Conservation (phyloP, 352 stramenopile genomes). For the Phytopythium boreale region DNA sequence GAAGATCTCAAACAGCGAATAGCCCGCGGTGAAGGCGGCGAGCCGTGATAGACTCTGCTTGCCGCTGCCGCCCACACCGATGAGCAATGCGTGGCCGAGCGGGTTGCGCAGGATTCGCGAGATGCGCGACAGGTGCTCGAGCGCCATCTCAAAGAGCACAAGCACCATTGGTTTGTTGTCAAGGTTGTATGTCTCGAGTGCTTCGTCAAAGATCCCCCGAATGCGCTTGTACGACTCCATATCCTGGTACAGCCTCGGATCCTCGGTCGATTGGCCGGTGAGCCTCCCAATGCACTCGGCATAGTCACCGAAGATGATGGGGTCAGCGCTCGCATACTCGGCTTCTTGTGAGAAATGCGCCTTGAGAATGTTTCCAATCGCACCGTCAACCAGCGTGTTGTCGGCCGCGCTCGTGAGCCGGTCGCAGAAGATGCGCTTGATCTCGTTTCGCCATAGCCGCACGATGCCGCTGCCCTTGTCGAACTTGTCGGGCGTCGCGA, state of each 20-base stretch:
- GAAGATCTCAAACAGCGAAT: conserved; percentile 94
- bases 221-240: conserved; percentile 91
- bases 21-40: conserved; percentile 91
- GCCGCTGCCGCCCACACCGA: conserved; percentile 92
- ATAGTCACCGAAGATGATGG: conserved; percentile 93
- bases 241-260: conserved; percentile 92
- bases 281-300: conserved; percentile 78
- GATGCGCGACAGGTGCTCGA: conserved; percentile 92
- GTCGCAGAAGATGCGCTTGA: conserved; percentile 92
- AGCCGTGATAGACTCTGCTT: conserved; percentile 94
- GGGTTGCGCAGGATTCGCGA: conserved; percentile 92
- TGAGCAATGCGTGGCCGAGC: conserved; percentile 90
- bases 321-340: conserved; percentile 71
- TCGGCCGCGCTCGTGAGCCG: conserved; percentile 88
- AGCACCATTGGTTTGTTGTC: conserved; percentile 95
- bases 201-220: conserved; percentile 90
- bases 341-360: conserved; percentile 63
- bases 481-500: conserved; percentile 91
- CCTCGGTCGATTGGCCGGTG: conserved; percentile 58
- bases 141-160: conserved; percentile 95
- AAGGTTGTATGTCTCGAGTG: conserved; percentile 93
- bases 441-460: conserved; percentile 93
- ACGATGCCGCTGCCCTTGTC: conserved; percentile 65
- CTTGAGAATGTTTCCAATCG: conserved; percentile 76
- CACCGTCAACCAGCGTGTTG: conserved; percentile 70